A percentile compares a stretch with the other conserved stretches of the same genome.
Evolutionary conservation across 176 grass and related monocot genomes (phyloP).

Genomic region (Oryza officinalis): DNA sequence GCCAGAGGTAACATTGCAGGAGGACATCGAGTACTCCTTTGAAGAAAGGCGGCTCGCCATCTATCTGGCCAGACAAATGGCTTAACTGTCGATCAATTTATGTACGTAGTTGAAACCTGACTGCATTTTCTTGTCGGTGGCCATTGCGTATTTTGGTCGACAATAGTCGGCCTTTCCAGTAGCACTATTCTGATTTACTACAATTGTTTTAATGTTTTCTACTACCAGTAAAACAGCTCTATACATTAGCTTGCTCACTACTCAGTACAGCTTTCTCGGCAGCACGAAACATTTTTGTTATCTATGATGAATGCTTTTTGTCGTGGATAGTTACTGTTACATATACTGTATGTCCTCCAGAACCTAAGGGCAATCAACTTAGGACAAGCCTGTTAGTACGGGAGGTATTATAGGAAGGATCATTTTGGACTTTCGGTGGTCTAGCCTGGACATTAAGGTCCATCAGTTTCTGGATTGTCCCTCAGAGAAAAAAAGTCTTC

Average conservation of each 20-base stretch:
- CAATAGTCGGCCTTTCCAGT: slow-evolving; percentile 28
- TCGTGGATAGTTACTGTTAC: background rate
- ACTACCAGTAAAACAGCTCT: slow-evolving; percentile 23
- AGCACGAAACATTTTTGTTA: background rate
- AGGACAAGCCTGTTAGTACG: background rate
- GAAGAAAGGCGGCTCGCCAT: slow-evolving; percentile 68
- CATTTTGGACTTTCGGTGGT: too few species aligned
- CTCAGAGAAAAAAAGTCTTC: background rate
- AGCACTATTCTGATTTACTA: slow-evolving; percentile 30
- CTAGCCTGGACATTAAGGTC: too few species aligned
- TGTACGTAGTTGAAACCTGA: slow-evolving; percentile 26
- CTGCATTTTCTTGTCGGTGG: slow-evolving; percentile 35
- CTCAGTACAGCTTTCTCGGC: slow-evolving; percentile 5
- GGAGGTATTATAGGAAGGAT: too few species aligned
- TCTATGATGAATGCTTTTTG: background rate
- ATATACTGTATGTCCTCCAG: background rate
- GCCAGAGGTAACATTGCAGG: slow-evolving; percentile 8
- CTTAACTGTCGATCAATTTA: background rate
- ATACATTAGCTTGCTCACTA: background rate
- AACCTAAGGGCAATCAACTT: background rate
- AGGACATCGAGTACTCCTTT: slow-evolving; percentile 70
- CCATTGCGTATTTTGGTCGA: slow-evolving; percentile 38
- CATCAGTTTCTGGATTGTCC: background rate
- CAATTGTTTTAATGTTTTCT: slow-evolving; percentile 3
- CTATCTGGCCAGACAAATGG: slow-evolving; percentile 45